Base-by-base conservation (phyloP, 371 early-diverging fungal species). In the Mucor lusitanicus region DNA sequence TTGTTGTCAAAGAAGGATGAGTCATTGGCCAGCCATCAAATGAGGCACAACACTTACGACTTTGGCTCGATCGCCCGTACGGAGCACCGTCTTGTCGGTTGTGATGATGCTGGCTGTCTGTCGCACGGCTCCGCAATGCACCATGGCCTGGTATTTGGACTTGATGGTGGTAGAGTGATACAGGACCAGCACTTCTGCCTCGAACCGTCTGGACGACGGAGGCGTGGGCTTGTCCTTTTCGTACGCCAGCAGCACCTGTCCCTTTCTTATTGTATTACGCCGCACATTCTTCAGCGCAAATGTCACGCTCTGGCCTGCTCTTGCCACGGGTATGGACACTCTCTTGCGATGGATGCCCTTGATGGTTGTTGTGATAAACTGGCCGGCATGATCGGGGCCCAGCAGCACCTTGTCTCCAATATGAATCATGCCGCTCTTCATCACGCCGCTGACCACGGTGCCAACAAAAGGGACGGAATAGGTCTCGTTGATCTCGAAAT, bases 161-260 rank as follows among this genome's bases (percentile, higher is more conserved):
- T 88, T 87, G 56, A 97, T 97, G 3, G 96, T 97, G 0, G 97
- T 95, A 23, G 92, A 91, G 74, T 96, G 96, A 74, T 94, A 95
- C 37, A 97, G 80, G 0, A 97, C 90, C 46, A 94, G 77, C 11
- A 95, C 85, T 78, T 97, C 97, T 30, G 97, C 97, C 72, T 96
- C 97, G 72, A 95, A 96, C 65, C 85, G 86, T 65, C 82, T 78
- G 13, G 88, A 87, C 0, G 92, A 93, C n/a, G 81, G 78, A 13
- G 92, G 90, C 21, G 81, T 82, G 0, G 72, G 68, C 1, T 77
- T 65, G 48, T 87, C 85, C 61, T 86, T 87, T 59, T 87, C 85
- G 59, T 79, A 79, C 55, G 77, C 32, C 5, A 96, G 69, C 68
- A 97, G 72, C 0, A 97, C 96, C 92, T 95, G 94, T 0, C 97